A percentile compares a stretch with the other conserved stretches of the same genome.
Conservation (phyloP, 345 rosid genomes). For the Brassica rapa region DNA sequence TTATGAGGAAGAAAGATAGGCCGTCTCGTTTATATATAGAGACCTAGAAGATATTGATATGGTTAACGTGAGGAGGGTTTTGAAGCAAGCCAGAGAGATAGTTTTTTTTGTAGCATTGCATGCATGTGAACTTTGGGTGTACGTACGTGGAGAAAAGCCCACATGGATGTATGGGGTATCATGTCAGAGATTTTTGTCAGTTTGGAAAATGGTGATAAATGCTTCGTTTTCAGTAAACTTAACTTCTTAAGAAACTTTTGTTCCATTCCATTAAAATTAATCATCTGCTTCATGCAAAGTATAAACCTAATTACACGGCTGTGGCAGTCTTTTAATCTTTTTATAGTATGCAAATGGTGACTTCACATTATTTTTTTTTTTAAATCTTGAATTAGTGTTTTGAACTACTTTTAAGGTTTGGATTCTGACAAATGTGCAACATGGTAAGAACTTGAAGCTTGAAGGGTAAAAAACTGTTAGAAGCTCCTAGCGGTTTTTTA, state of each 20-base stretch:
- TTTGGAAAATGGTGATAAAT: slow-evolving; percentile 10
- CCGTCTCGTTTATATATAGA: slow-evolving; percentile 33
- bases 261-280: neutral
- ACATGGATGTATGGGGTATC: slow-evolving; percentile 39
- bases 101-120: slow-evolving; percentile 29
- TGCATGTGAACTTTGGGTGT: slow-evolving; percentile 45
- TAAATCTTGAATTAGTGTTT: neutral
- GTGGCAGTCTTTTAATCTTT: neutral
- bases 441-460: neutral
- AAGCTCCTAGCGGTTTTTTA: neutral
- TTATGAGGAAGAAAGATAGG: slow-evolving; percentile 17
- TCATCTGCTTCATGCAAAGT: neutral
- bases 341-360: neutral
- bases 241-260: neutral
- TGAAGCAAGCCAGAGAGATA: slow-evolving; percentile 24
- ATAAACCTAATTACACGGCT: neutral
- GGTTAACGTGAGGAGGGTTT: slow-evolving; percentile 41
- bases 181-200: slow-evolving; percentile 38
- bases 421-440: slow-evolving; percentile 13
- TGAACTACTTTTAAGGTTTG: neutral
- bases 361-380: too few species aligned
- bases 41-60: slow-evolving; percentile 22
- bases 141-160: slow-evolving; percentile 34
- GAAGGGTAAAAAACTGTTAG: slow-evolving; percentile 3
- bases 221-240: neutral